These are phyloP conservation scores for Coemansia sp. DNA, from an alignment of 192 early-diverging fungal species.

Conservation along the genomic window DNA sequence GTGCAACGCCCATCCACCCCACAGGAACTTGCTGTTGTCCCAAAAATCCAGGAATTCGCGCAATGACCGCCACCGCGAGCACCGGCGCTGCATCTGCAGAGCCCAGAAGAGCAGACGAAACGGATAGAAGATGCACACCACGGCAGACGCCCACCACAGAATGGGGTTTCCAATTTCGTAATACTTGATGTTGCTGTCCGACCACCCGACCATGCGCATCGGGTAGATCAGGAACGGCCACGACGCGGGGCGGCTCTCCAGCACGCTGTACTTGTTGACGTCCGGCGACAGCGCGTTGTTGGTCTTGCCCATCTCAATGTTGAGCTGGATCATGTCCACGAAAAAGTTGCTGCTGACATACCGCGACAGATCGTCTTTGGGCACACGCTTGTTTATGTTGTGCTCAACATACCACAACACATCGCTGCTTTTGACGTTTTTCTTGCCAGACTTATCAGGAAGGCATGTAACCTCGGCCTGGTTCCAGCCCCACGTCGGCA, in stretches of 20 bases:
- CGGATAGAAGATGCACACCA: slow-evolving; percentile 15
- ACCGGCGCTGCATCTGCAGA: slow-evolving; percentile 9
- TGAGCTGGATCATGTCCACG: slow-evolving; percentile 24
- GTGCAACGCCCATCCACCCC: slow-evolving; percentile 77
- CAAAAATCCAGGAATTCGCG: slow-evolving; percentile 52
- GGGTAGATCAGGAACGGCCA: slow-evolving; percentile 87
- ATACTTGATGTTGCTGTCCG: slow-evolving; percentile 69
- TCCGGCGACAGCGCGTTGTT: slow-evolving; percentile 45
- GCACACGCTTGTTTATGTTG: slow-evolving; percentile 7
- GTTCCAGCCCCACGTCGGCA: slow-evolving; percentile 84
- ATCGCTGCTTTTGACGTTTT: slow-evolving; percentile 28
- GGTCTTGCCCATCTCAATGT: slow-evolving; percentile 31
- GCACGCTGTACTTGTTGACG: slow-evolving; percentile 48
- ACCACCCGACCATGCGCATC: slow-evolving; percentile 83
- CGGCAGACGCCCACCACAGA: slow-evolving; percentile 73
- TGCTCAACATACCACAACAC: slow-evolving; percentile 47
- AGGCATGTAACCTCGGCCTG: slow-evolving; percentile 87
- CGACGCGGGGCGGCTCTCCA: slow-evolving; percentile 61
- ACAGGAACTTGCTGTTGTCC: slow-evolving; percentile 70
- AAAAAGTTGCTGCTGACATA: slow-evolving; percentile 9
- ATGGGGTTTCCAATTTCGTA: slow-evolving; percentile 87
- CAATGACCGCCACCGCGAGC: neutral
- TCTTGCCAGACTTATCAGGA: slow-evolving; percentile 62
- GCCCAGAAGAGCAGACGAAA: slow-evolving; percentile 6
- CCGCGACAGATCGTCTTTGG: slow-evolving; percentile 17